Evolutionary conservation across 352 stramenopile species (phyloP).

Genomic region (Globisporangium mamillatum): DNA sequence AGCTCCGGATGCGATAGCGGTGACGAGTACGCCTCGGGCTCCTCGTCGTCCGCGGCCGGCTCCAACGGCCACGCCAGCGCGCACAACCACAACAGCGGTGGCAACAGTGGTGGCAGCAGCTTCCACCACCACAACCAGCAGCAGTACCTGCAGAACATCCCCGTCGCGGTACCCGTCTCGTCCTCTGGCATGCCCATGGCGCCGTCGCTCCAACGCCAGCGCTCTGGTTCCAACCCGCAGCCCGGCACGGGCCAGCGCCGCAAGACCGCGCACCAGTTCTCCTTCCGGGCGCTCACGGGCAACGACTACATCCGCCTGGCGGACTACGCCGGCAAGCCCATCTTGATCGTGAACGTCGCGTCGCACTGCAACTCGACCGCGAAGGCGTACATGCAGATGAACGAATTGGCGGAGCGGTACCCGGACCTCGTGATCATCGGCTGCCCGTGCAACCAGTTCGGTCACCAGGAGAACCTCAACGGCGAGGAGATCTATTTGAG

Average conservation of each 20-base stretch:
- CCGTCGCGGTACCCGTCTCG: constrained; percentile 54
- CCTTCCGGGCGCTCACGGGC: constrained; percentile 62
- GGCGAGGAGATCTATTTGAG: constrained; percentile 77
- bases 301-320: constrained; percentile 62
- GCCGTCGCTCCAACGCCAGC: constrained; percentile 32
- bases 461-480: constrained; percentile 81
- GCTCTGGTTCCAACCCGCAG: constrained; percentile 16
- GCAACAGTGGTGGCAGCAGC: background rate
- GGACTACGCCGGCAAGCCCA: constrained; percentile 59
- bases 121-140: constrained; percentile 30
- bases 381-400: constrained; percentile 71
- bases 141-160: constrained; percentile 50
- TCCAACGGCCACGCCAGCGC: constrained; percentile 1
- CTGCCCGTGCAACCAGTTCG: constrained; percentile 81
- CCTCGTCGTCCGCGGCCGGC: background rate
- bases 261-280: constrained; percentile 75
- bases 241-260: constrained; percentile 19
- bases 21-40: constrained; percentile 14
- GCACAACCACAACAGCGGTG: background rate
- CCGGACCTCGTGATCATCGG: constrained; percentile 69
- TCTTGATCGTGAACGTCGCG: constrained; percentile 77
- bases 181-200: constrained; percentile 16
- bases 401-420: constrained; percentile 57
- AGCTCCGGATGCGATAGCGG: constrained; percentile 31
- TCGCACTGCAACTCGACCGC: constrained; percentile 81